Conservation (phyloP, 2,329 filamentous ascomycete genomes). For the Fusarium sublunatum region DNA sequence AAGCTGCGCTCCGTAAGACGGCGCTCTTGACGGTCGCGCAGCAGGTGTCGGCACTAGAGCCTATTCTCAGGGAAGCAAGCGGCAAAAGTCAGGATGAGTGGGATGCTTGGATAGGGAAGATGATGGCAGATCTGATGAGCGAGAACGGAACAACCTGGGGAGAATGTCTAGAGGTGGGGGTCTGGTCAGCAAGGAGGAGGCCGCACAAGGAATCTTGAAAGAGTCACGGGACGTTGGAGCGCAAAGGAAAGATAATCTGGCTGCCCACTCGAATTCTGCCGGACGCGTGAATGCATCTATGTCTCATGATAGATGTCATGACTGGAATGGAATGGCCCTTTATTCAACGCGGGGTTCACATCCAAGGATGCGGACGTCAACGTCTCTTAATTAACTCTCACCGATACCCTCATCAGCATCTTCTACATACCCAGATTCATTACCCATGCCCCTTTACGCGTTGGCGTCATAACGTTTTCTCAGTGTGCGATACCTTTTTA, state of each 20-base stretch:
- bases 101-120: constrained; percentile 87
- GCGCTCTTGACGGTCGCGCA: constrained; percentile 85
- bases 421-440: constrained; percentile 19
- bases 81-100: constrained; percentile 92
- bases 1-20: constrained; percentile 79
- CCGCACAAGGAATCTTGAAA: constrained; percentile 12
- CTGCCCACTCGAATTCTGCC: constrained; percentile 16
- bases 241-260: constrained; percentile 30
- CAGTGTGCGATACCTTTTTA: constrained; percentile 89
- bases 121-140: constrained; percentile 86
- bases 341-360: constrained; percentile 2
- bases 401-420: constrained; percentile 11
- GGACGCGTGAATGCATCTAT: constrained; percentile 18
- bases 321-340: constrained; percentile 15
- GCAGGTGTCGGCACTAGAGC: constrained; percentile 87
- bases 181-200: constrained; percentile 87
- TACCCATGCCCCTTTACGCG: constrained; percentile 43
- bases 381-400: constrained; percentile 3
- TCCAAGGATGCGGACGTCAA: constrained; percentile 3
- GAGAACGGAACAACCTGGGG: constrained; percentile 83
- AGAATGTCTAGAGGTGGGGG: constrained; percentile 87
- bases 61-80: constrained; percentile 81
- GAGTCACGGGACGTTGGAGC: constrained; percentile 8
- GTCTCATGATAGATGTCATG: constrained; percentile 23
- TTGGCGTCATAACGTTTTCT: constrained; percentile 78